phyloP scores from a whole-genome alignment of 2,329 filamentous ascomycete genomes.

The Ophiosphaerella herpotricha region DNA sequence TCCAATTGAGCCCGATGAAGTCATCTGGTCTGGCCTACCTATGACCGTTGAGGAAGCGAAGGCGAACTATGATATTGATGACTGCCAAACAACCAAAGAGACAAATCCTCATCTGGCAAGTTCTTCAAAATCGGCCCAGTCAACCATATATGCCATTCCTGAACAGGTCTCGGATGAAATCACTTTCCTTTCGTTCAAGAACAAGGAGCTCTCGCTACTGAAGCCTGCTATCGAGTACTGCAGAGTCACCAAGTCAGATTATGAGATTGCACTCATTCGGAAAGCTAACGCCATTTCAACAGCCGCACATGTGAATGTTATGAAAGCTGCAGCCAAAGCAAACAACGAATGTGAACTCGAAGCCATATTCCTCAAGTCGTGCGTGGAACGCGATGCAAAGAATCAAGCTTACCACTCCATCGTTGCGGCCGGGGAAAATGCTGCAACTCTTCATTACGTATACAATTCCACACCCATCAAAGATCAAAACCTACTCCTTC shows the following conservation, averaged over 20 bases:
- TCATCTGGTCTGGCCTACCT: slow-evolving; percentile 93
- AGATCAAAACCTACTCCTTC: slow-evolving; percentile 76
- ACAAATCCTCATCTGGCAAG: slow-evolving; percentile 73
- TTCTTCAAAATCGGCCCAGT: slow-evolving; percentile 52
- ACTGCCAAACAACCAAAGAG: slow-evolving; percentile 72
- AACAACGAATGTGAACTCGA: slow-evolving; percentile 83
- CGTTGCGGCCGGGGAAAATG: slow-evolving; percentile 77
- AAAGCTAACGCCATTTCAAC: slow-evolving; percentile 81
- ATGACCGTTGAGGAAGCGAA: slow-evolving; percentile 76
- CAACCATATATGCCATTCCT: slow-evolving; percentile 74
- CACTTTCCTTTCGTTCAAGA: slow-evolving; percentile 71
- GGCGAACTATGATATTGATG: slow-evolving; percentile 68
- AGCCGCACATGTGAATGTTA: slow-evolving; percentile 74
- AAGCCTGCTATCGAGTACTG: slow-evolving; percentile 75
- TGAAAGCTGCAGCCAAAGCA: slow-evolving; percentile 64
- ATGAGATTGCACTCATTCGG: slow-evolving; percentile 81
- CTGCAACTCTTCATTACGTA: slow-evolving; percentile 86
- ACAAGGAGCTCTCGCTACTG: slow-evolving; percentile 62
- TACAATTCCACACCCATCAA: slow-evolving; percentile 49
- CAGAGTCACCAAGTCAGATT: slow-evolving; percentile 81
- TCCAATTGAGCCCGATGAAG: slow-evolving; percentile 80
- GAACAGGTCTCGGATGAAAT: slow-evolving; percentile 75
- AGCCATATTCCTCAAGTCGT: slow-evolving; percentile 76
- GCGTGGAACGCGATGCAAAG: slow-evolving; percentile 73
- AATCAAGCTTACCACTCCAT: slow-evolving; percentile 90